phyloP scores from a whole-genome alignment of 2,329 filamentous ascomycete genomes.

The Diplodia mutila region DNA sequence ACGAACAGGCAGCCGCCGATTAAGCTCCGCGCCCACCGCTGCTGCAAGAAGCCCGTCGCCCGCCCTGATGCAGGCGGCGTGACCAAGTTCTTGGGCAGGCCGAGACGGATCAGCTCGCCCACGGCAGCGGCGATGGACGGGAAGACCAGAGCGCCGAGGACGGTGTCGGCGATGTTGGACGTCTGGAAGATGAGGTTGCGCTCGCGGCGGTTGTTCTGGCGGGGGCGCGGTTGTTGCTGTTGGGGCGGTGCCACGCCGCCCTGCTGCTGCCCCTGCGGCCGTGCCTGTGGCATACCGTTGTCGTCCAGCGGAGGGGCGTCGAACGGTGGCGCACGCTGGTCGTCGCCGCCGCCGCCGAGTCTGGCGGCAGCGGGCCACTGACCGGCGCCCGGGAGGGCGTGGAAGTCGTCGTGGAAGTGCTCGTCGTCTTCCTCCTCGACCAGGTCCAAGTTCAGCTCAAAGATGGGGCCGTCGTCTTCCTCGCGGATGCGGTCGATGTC shows the following conservation, averaged over 20 bases:
- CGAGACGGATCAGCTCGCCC: conserved; percentile 72
- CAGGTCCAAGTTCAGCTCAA: conserved; percentile 54
- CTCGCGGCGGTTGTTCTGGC: conserved; percentile 40
- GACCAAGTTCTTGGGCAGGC: conserved; percentile 69
- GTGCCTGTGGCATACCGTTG: conserved; percentile 28
- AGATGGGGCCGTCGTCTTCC: conserved; percentile 48
- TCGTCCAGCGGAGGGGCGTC: conserved; percentile 38
- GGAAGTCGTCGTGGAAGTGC: conserved; percentile 44
- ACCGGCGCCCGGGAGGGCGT: conserved; percentile 31
- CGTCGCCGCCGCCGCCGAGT: not conserved
- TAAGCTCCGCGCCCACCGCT: conserved; percentile 86
- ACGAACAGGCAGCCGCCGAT: conserved; percentile 88
- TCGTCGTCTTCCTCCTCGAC: conserved; percentile 43
- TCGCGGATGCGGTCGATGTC: conserved; percentile 34
- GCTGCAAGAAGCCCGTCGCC: conserved; percentile 65
- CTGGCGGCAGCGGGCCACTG: conserved; percentile 22
- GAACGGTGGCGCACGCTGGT: conserved; percentile 16
- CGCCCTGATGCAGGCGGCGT: conserved; percentile 49
- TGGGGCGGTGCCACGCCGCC: conserved; percentile 27
- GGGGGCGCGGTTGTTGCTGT: conserved; percentile 32
- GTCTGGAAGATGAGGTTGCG: conserved; percentile 58
- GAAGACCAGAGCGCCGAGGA: conserved; percentile 75
- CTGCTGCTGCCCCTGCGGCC: conserved; percentile 35
- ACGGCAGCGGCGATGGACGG: conserved; percentile 78
- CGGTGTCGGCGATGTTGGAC: conserved; percentile 60